phyloP scores from a whole-genome alignment of 495 filamentous ascomycete genomes.

The Penicillium soppii region DNA sequence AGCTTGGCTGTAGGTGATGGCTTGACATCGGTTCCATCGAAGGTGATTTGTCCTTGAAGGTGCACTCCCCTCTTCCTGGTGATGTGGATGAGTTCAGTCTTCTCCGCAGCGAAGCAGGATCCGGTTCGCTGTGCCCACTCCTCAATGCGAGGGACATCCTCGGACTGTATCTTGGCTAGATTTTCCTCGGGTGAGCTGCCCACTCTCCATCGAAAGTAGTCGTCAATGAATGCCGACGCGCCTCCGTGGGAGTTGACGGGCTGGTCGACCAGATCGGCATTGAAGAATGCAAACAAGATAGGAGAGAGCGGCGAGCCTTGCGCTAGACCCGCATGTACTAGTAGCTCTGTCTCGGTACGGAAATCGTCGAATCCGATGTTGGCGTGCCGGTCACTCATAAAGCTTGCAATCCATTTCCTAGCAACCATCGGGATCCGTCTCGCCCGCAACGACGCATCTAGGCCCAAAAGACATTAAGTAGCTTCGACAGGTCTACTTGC shows the following conservation, averaged over 20 bases:
- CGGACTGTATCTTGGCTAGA: slow-evolving; percentile 8
- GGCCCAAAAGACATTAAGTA: too few relatives aligned
- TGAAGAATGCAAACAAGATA: slow-evolving; percentile 30
- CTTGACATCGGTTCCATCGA: slow-evolving; percentile 10
- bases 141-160: slow-evolving; percentile 21
- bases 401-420: slow-evolving; percentile 25
- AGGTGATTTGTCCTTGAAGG: slow-evolving; percentile 7
- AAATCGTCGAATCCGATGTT: slow-evolving; percentile 31
- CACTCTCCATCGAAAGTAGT: slow-evolving; percentile 19
- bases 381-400: slow-evolving; percentile 22
- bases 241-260: slow-evolving; percentile 16
- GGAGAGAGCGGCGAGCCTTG: slow-evolving; percentile 27
- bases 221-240: slow-evolving; percentile 14
- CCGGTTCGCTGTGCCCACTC: slow-evolving; percentile 1
- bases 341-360: slow-evolving; percentile 1
- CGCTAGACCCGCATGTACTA: slow-evolving; percentile 23
- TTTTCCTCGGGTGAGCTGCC: slow-evolving; percentile 14
- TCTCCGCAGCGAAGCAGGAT: not conserved
- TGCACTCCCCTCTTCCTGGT: slow-evolving; percentile 8
- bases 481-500: too few relatives aligned
- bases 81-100: slow-evolving; percentile 1
- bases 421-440: slow-evolving; percentile 18
- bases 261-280: slow-evolving; percentile 24
- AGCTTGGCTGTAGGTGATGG: slow-evolving; percentile 11
- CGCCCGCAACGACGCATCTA: slow-evolving; percentile 15